Conservation (phyloP, 768 basidiomycete species). For the Infundibulicybe gibba region DNA sequence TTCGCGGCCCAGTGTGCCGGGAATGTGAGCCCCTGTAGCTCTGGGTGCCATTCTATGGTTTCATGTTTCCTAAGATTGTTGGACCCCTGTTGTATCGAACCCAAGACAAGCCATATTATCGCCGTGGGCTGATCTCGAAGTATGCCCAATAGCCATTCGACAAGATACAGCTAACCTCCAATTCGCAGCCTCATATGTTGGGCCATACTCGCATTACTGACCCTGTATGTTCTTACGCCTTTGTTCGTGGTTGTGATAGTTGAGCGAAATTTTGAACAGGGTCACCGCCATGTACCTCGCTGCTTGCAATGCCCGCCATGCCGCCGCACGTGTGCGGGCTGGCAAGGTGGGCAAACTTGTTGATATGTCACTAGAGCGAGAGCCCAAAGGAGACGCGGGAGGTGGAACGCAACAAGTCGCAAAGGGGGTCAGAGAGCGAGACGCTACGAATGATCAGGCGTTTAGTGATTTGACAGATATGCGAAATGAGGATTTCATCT, state of each 20-base stretch:
- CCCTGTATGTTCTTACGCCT: slow-evolving; percentile 20
- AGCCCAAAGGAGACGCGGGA: slow-evolving; percentile 7
- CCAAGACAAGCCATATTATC: slow-evolving; percentile 33
- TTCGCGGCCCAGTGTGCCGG: slow-evolving; percentile 45
- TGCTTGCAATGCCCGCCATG: slow-evolving; percentile 33
- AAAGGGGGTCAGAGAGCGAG: background rate
- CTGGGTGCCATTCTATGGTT: background rate
- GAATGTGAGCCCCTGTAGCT: slow-evolving; percentile 23
- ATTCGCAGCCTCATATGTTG: slow-evolving; percentile 32
- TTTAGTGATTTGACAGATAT: slow-evolving; percentile 36
- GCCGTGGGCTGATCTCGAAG: slow-evolving; percentile 33
- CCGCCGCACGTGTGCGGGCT: slow-evolving; percentile 22
- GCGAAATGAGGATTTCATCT: slow-evolving; percentile 29
- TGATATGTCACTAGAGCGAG: slow-evolving; percentile 35
- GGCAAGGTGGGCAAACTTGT: slow-evolving; percentile 29
- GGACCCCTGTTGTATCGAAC: slow-evolving; percentile 34
- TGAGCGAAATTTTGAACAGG: slow-evolving; percentile 8
- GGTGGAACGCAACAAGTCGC: too few species aligned
- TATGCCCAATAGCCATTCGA: slow-evolving; percentile 8
- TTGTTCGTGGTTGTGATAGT: background rate
- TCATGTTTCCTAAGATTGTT: slow-evolving; percentile 19
- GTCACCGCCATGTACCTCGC: slow-evolving; percentile 32
- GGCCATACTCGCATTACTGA: slow-evolving; percentile 28
- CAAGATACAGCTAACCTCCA: background rate
- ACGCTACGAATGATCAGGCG: slow-evolving; percentile 23